Evolutionary conservation across 345 rosid genomes (phyloP), one percentile per base, ranked within the genome.

Genomic region (Eucalyptus fibrosa): DNA sequence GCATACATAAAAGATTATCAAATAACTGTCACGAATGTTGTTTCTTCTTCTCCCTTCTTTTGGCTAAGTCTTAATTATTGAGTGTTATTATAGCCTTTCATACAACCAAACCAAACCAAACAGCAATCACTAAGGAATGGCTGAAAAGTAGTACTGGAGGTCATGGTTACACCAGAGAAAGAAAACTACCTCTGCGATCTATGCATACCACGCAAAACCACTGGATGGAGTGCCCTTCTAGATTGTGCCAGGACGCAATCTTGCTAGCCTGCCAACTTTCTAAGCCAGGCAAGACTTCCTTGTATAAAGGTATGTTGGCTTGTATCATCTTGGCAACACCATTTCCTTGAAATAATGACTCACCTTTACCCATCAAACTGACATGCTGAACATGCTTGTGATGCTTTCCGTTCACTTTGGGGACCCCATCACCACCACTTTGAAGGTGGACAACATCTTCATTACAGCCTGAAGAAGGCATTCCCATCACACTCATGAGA

Each of bases 151-250:
- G 72, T 40, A 37, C 85, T 77, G 47, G 28, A 77, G 7, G 47
- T 72, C 9, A 77, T 77, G 47, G 28, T 77, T 40, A 77, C 47
- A 50, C 86, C 24, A 32, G 51, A 90, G 55, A 69, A 87, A 92
- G 89, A 50, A 59, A 26, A 69, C 91, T 93, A 97, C 99, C 99
- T 95, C 89, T 97, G 88, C 96, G 95, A 92, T 96, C 97, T 90
- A 95, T 95, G 93, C 97, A 98, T 86, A 95, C 97, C 59, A 98
- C 97, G 90, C 93, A 94, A 88, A 98, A 93, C 99, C 99, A 98
- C 18, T 94, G 98, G 89, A 98, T 93, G 81, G 98, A 96, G 89
- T 96, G 98, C 88, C 98, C 99, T 91, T 96, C 98, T 69, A 92
- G 94, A 94, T 93, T 97, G 92, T 98, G 98, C 99, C 99, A 98